Evolutionary conservation across 2,329 filamentous ascomycete genomes (phyloP).

Genomic region (Claviceps fusiformis): DNA sequence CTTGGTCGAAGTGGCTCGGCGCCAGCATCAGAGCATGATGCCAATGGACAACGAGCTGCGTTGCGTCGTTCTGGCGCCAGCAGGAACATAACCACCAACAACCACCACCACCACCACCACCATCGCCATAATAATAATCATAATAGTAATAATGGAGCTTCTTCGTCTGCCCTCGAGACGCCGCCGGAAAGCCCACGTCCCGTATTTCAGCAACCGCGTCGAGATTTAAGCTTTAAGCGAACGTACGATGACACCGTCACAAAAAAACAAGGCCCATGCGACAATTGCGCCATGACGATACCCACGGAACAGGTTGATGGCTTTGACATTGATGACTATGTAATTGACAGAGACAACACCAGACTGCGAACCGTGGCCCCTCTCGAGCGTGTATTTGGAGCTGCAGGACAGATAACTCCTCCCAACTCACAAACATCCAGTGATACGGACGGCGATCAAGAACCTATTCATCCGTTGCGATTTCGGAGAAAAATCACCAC

Average conservation of each 20-base stretch:
- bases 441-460: conserved; percentile 38
- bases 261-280: conserved; percentile 49
- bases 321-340: conserved; percentile 14
- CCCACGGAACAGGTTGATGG: conserved; percentile 26
- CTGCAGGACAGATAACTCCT: conserved; percentile 32
- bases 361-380: conserved; percentile 48
- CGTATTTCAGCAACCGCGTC: conserved; percentile 26
- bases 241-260: conserved; percentile 55
- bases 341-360: conserved; percentile 32
- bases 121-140: neutral
- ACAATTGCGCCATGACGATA: conserved; percentile 55
- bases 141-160: conserved; percentile 10
- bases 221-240: conserved; percentile 46
- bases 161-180: conserved; percentile 36
- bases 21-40: conserved; percentile 31
- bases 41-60: conserved; percentile 27
- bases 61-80: conserved; percentile 24
- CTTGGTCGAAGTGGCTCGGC: conserved; percentile 30
- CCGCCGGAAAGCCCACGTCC: conserved; percentile 43
- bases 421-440: conserved; percentile 39
- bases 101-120: conserved; percentile 5
- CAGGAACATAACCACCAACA: neutral
- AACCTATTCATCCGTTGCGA: conserved; percentile 22
- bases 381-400: conserved; percentile 43
- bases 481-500: conserved; percentile 31